Evolutionary conservation across 1,284 basidiomycete genomes (phyloP), one percentile per base, ranked within the genome.

Genomic region (Ceratobasidium sp.): DNA sequence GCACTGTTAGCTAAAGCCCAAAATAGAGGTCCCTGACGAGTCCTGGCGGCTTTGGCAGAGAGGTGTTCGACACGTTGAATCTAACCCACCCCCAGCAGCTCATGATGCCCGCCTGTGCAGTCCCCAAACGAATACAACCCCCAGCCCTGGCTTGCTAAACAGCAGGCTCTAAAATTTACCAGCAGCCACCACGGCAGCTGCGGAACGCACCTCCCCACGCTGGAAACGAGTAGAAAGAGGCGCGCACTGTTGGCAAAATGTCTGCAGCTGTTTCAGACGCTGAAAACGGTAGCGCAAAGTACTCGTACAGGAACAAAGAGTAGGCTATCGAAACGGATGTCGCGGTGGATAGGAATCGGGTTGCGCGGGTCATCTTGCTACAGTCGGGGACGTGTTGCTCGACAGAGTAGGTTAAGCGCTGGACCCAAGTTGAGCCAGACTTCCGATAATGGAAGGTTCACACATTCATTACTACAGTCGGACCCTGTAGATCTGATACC

Each of bases 181-280:
- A 93, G 85, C 24, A 92, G 79, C 90, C 90, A 92, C 89, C 90
- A 93, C 1, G 91, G 91, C 58, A 92, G 81, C 91, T 92, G 76
- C 5, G 1, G n/a, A n/a, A n/a, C n/a, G n/a, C 41, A 13, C 16
- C 9, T 43, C 41, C 9, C 9, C 41, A 43, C 41, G 41, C 41
- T 9, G 11, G 1, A 43, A 16, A 13, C 41, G 41, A 43, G 16
- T 13, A 43, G 41, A 16, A 8, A 16, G 39, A 41, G n/a, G n/a
- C n/a, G 82, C 84, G 77, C 75, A 90, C 89, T 74, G 90, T 86
- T 31, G 90, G 88, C n/a, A 92, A 78, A 31, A 92, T 82, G 75
- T 88, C 80, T 54, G 84, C 81, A 1, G 83, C 81, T 0, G 83
- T 80, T 29, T 83, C 80, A 2, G 83, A 79, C 2, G 86, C 84